phyloP scores from a whole-genome alignment of 2,329 filamentous ascomycete genomes.

The Hymenoscyphus repandus region DNA sequence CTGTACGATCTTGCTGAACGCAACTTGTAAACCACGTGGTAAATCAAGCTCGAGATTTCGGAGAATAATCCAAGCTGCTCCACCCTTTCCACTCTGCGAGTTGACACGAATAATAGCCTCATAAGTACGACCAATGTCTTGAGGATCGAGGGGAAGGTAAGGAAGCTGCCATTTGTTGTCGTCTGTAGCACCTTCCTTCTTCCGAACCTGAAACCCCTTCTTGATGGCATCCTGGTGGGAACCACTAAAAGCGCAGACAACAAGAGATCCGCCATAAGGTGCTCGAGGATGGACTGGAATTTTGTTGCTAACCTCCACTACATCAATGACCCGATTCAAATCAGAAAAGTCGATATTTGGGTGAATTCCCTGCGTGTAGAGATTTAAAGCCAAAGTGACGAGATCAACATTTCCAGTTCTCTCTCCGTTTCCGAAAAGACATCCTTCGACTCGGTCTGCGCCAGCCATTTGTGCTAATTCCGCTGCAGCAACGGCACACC shows the following conservation, averaged over 20 bases:
- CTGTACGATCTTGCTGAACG: conserved; percentile 86
- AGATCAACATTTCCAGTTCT: conserved; percentile 93
- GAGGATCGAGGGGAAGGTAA: conserved; percentile 87
- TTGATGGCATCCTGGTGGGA: conserved; percentile 96
- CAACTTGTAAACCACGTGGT: conserved; percentile 85
- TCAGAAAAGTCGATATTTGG: conserved; percentile 89
- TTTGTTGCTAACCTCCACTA: conserved; percentile 90
- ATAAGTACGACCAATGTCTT: conserved; percentile 94
- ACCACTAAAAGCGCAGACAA: conserved; percentile 88
- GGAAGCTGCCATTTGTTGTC: conserved; percentile 78
- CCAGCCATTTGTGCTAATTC: conserved; percentile 96
- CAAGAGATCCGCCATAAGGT: conserved; percentile 85
- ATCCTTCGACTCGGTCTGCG: conserved; percentile 89
- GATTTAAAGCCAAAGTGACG: conserved; percentile 85
- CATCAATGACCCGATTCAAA: conserved; percentile 76
- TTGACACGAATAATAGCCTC: conserved; percentile 98
- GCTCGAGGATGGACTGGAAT: conserved; percentile 86
- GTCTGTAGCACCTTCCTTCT: conserved; percentile 50
- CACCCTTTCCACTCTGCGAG: conserved; percentile 91
- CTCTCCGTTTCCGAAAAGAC: conserved; percentile 91
- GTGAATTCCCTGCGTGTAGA: conserved; percentile 88
- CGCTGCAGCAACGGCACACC: conserved; percentile 81
- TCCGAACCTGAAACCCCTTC: conserved; percentile 75
- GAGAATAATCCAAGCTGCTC: conserved; percentile 89
- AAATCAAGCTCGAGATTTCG: conserved; percentile 86